These are phyloP conservation scores for Verticillium isaacii DNA, from an alignment of 2,329 filamentous ascomycete species.

Conservation along the genomic window DNA sequence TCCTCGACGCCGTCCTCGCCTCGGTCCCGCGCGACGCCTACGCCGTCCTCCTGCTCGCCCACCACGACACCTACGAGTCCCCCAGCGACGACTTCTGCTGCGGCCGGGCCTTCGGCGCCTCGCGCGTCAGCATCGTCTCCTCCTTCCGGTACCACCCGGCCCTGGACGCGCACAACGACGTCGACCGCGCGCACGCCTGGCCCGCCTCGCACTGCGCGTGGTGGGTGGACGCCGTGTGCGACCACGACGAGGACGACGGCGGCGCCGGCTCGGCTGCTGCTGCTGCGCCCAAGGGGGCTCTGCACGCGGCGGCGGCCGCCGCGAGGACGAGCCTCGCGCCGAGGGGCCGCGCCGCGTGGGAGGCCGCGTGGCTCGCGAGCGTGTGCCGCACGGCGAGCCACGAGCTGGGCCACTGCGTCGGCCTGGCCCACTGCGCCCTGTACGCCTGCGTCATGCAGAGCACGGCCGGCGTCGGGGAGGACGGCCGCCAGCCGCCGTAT, in stretches of 20 bases:
- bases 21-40: constrained; percentile 55
- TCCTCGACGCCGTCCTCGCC: constrained; percentile 51
- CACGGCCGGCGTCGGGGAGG: constrained; percentile 51
- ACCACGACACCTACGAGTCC: constrained; percentile 62
- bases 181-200: constrained; percentile 54
- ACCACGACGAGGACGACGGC: constrained; percentile 10
- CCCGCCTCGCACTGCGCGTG: constrained; percentile 55
- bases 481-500: constrained; percentile 58
- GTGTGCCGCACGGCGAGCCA: constrained; percentile 56
- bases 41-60: constrained; percentile 48
- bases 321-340: constrained; percentile 14
- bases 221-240: constrained; percentile 40
- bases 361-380: constrained; percentile 52
- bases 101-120: constrained; percentile 61
- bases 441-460: constrained; percentile 63
- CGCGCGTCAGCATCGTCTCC: constrained; percentile 57
- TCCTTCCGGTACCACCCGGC: constrained; percentile 56
- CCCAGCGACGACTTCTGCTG: constrained; percentile 65
- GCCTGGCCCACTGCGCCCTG: constrained; percentile 60
- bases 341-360: constrained; percentile 18
- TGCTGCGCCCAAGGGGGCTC: constrained; percentile 10
- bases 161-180: constrained; percentile 31
- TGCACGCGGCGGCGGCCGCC: constrained; percentile 29
- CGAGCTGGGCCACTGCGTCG: constrained; percentile 65
- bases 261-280: neutral